These are phyloP conservation scores for Colletotrichum eleusines DNA, from an alignment of 2,329 filamentous ascomycete genomes.

Conservation along the genomic window DNA sequence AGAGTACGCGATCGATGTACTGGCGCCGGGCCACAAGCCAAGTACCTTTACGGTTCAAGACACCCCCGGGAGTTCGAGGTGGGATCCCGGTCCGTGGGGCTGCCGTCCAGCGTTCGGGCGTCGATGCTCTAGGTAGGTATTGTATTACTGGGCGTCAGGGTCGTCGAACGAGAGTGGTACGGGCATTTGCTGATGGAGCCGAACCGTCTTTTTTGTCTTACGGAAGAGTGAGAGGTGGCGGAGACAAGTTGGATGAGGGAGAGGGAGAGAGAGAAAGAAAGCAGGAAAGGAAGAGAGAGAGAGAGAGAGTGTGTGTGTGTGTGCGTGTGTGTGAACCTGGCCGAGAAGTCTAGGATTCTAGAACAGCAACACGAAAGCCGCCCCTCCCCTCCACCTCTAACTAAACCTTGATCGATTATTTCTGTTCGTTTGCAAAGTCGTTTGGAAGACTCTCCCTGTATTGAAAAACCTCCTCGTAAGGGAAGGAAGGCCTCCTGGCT, in stretches of 20 bases:
- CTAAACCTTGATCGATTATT: slow-evolving; percentile 3
- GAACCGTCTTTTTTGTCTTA: slow-evolving; percentile 3
- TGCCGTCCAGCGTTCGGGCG: slow-evolving; percentile 33
- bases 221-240: not conserved
- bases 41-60: slow-evolving; percentile 25
- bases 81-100: slow-evolving; percentile 36
- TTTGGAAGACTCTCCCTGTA: slow-evolving; percentile 5
- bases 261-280: not conserved
- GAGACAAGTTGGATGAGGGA: not conserved
- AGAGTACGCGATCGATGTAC: slow-evolving; percentile 17
- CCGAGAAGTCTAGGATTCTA: not conserved
- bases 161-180: slow-evolving; percentile 15
- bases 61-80: slow-evolving; percentile 20
- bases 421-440: not conserved
- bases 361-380: not conserved
- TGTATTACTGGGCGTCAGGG: slow-evolving; percentile 16
- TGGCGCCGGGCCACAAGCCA: slow-evolving; percentile 5
- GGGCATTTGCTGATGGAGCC: slow-evolving; percentile 8
- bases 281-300: too few relatives aligned
- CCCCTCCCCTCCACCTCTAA: not conserved
- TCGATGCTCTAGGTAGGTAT: not conserved
- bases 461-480: not conserved
- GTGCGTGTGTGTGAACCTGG: too few relatives aligned
- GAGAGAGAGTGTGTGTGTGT: too few relatives aligned
- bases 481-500: not conserved